Percentiles rank a stretch among this genome's conserved stretches.
phyloP scores from a whole-genome alignment of 2,329 filamentous ascomycete genomes.

The Truncatella angustata region DNA sequence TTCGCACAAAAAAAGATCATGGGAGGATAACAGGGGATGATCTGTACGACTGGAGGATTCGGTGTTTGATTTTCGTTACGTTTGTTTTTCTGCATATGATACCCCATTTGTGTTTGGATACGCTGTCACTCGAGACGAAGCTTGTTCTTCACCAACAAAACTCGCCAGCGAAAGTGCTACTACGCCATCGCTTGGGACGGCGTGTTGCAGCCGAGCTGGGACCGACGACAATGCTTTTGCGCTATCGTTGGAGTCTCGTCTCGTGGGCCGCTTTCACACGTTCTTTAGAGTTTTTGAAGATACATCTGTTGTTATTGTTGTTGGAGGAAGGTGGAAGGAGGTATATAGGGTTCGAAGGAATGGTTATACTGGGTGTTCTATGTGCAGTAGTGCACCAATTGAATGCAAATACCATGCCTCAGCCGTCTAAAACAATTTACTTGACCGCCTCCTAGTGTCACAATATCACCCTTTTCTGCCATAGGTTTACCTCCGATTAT shows the following conservation, averaged over 20 bases:
- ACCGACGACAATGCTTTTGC: conserved; percentile 51
- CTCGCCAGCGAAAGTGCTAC: conserved; percentile 43
- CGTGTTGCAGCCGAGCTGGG: conserved; percentile 42
- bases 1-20: conserved; percentile 11
- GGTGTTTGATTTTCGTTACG: conserved; percentile 19
- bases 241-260: conserved; percentile 43
- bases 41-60: conserved; percentile 4
- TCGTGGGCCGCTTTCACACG: conserved; percentile 34
- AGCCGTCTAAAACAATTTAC: too few species aligned
- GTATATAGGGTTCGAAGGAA: background rate
- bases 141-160: conserved; percentile 17
- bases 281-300: conserved; percentile 16
- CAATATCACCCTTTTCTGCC: too few species aligned
- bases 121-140: conserved; percentile 42
- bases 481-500: too few species aligned
- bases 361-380: background rate
- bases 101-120: conserved; percentile 55
- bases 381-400: background rate
- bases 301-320: background rate
- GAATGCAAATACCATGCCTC: background rate
- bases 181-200: conserved; percentile 48
- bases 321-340: background rate
- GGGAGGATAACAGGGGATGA: background rate
- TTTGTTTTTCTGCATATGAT: conserved; percentile 40
- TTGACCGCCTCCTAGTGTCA: too few species aligned